Conservation (phyloP, 2,329 filamentous ascomycete genomes). For the Alternaria gaisen region DNA sequence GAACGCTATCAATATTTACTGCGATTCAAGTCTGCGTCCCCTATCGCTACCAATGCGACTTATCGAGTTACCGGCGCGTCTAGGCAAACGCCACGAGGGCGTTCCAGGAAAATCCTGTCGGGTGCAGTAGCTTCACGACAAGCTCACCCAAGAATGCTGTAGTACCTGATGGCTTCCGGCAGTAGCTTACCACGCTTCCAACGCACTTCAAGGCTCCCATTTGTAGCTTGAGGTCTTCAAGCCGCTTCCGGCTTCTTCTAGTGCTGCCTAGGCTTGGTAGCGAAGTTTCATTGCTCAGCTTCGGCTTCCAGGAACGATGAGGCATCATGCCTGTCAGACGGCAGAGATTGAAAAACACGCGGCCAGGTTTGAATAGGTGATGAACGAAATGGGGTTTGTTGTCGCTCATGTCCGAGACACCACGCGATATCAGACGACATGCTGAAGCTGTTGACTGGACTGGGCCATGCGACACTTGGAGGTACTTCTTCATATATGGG, state of each 20-base stretch:
- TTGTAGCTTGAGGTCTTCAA: not conserved
- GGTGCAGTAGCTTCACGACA: not conserved
- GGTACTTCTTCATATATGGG: not conserved
- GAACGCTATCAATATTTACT: not conserved
- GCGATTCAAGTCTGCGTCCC: constrained; percentile 6
- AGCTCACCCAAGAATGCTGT: not conserved
- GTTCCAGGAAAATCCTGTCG: not conserved
- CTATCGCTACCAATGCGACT: not conserved
- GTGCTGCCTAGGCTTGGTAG: not conserved
- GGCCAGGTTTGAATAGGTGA: not conserved
- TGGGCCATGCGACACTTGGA: not conserved
- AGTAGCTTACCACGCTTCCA: not conserved
- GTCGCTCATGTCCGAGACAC: not conserved
- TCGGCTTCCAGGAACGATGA: not conserved
- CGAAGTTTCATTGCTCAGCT: not conserved
- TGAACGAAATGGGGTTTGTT: not conserved
- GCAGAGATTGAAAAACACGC: not conserved
- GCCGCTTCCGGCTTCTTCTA: not conserved
- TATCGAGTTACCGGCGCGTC: not conserved
- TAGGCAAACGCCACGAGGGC: constrained; percentile 1
- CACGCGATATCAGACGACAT: not conserved
- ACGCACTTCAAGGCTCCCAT: not conserved
- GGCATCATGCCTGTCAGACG: not conserved
- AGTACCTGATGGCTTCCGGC: not conserved
- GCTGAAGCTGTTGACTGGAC: not conserved